phyloP scores from a whole-genome alignment of 371 early-diverging fungal species.

The Umbelopsis sp. region DNA sequence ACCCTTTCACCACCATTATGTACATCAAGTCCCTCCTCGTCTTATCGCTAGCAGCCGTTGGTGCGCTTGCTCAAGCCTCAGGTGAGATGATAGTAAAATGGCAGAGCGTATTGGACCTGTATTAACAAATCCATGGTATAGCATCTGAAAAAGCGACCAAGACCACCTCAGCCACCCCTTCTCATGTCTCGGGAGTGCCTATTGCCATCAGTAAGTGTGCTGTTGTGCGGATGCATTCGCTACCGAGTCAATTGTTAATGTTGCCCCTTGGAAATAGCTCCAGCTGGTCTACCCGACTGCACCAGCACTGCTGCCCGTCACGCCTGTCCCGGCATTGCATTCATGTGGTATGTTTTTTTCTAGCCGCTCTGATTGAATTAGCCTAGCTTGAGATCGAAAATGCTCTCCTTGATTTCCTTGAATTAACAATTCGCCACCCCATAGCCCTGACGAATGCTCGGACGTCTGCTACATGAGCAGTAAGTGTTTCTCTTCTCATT shows the following conservation, averaged over 20 bases:
- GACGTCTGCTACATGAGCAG: slow-evolving; percentile 5
- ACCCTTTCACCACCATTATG: neutral
- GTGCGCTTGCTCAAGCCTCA: neutral
- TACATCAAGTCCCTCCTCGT: slow-evolving; percentile 1
- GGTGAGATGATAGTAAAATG: neutral
- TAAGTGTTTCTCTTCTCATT: neutral
- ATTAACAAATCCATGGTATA: neutral
- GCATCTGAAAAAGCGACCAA: neutral
- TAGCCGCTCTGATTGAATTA: too few relatives aligned
- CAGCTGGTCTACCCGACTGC: neutral
- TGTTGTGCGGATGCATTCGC: neutral
- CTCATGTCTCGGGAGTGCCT: slow-evolving; percentile 13
- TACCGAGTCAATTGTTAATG: too few relatives aligned
- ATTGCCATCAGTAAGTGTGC: neutral
- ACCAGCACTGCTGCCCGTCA: slow-evolving; percentile 5
- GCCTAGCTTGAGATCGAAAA: too few relatives aligned
- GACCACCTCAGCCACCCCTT: slow-evolving; percentile 5
- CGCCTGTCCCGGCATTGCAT: slow-evolving; percentile 12
- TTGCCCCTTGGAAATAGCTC: neutral
- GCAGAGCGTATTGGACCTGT: neutral
- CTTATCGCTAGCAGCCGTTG: neutral
- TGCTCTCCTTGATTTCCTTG: too few relatives aligned
- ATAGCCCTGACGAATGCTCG: neutral
- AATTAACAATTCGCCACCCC: neutral
- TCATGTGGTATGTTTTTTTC: neutral